Evolutionary conservation across 2,329 filamentous ascomycete genomes (phyloP).

Genomic region (Teratosphaeria zuluensis): DNA sequence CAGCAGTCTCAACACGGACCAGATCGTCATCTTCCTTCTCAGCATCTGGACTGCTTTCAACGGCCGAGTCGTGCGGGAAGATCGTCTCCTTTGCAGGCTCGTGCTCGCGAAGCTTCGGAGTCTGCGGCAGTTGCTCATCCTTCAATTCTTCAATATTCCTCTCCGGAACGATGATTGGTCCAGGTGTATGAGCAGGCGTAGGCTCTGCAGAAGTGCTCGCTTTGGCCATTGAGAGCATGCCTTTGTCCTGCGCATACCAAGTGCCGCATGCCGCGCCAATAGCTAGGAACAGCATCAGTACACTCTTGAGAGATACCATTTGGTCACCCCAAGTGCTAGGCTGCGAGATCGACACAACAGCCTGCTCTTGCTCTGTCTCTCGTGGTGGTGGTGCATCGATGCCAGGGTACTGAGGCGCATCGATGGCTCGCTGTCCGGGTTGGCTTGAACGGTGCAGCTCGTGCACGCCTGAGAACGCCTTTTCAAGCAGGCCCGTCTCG

Average conservation of each 20-base stretch:
- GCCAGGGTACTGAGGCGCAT: conserved; percentile 10
- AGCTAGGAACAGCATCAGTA: background rate
- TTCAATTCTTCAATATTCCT: background rate
- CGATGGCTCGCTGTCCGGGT: conserved; percentile 9
- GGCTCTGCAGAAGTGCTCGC: background rate
- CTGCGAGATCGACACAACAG: conserved; percentile 1
- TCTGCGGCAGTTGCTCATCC: background rate
- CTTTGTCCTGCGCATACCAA: background rate
- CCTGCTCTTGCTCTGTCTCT: background rate
- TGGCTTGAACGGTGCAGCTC: conserved; percentile 12
- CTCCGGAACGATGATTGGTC: background rate
- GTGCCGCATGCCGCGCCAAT: background rate
- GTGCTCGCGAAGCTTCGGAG: conserved; percentile 16
- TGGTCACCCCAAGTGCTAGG: background rate
- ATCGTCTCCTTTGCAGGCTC: conserved; percentile 28
- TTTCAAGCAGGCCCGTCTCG: conserved; percentile 1
- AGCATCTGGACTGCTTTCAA: conserved; percentile 7
- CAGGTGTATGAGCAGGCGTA: background rate
- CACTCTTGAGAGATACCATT: background rate
- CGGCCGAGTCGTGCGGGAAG: conserved; percentile 18
- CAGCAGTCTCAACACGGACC: conserved; percentile 7
- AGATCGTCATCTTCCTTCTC: conserved; percentile 7
- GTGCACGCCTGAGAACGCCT: conserved; percentile 22
- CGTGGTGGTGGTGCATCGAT: conserved; percentile 9
- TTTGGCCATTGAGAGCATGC: background rate